Evolutionary conservation across 1,139 yeast species (phyloP), one percentile per base, ranked within the genome.

Genomic region (Blastobotrys aristatus): DNA sequence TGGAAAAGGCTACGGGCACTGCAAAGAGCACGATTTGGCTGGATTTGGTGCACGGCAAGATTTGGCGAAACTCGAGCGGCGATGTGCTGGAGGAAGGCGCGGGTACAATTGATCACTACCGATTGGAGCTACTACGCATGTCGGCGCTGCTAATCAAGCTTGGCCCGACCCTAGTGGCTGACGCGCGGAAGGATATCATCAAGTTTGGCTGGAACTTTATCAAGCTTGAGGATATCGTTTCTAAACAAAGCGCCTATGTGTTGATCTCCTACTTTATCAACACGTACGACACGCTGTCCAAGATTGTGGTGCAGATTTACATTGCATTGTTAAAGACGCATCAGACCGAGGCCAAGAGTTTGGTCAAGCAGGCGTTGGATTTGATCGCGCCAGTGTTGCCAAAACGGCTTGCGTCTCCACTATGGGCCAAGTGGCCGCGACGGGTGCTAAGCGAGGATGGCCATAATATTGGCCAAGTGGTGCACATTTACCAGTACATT

Each of bases 381-480:
- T 72, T 86, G 5, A 70, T 94, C 39, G 97, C 97, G 0, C 96
- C 97, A 0, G 95, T 85, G 0, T 76, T 94, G 73, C 82, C 88
- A 1, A 77, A 76, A 51, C 74, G 96, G 47, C 77, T 86, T 66
- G 72, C 72, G 1, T 71, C 81, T 0, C 80, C 85, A 13, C 77
- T 83, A 44, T 94, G 98, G 98, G 79, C 94, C 49, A 90, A 87
- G 58, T 89, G 96, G 94, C 96, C 97, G 0, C 80, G 97, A 54
- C 75, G 97, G 49, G 95, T 90, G 2, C 73, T 94, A 24, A 82
- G 94, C 2, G 98, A 94, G 61, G 96, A 90, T 62, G 92, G 94
- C 0, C 84, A 82, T 61, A 82, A 81, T 59, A 84, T 84, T 6
- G 82, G 84, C 11, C 95, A 90, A 52, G 95, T 85, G 8, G 77